Base-by-base conservation (phyloP, 345 rosid species). In the Sonneratia alba region DNA sequence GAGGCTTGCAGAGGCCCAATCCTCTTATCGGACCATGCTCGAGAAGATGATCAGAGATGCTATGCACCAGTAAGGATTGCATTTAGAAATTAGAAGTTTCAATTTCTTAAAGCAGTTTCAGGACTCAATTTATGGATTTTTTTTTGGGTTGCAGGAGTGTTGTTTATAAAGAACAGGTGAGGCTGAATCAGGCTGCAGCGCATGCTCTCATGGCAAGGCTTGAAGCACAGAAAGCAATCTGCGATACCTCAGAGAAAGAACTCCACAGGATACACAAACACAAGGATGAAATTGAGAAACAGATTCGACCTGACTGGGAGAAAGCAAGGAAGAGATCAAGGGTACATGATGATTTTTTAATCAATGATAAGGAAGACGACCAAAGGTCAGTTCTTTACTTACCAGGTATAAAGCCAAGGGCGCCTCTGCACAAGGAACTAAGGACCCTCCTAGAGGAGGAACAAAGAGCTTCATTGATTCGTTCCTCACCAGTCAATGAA, bases 181-280 rank as follows among this genome's bases (percentile, higher is more conserved):
- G 98, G 80, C 81, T 95, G 70, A 95, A 90, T 85, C 96, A 95
- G 79, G 96, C 90, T 47, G 98, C 99, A 15, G 67, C 83, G 22
- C 86, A 47, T 13, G 51, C 51, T 9, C 51, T 47, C 15, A 47
- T 47, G 51, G 51, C 51, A 47, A 92, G 97, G 75, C 83, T 95
- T 38, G 97, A 90, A 83, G 98, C 98, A 7, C 98, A 95, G 72
- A 95, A 88, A 79, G 92, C 90, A 9, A 89, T 95, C 27, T 89
- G 96, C 66, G 96, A 95, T 78, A 85, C 90, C 21, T 76, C 98
- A 0, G 99, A 90, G 83, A 91, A 81, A 78, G 99, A 92, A 51
- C 90, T 92, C 67, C 98, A 91, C 82, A 88, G 81, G 82, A 89
- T 85, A 77, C 93, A 85, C 74, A 96, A 85, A 73, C 92, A 87